phyloP scores from a whole-genome alignment of 164 flowering plant species.

The Warburgia ugandensis region DNA sequence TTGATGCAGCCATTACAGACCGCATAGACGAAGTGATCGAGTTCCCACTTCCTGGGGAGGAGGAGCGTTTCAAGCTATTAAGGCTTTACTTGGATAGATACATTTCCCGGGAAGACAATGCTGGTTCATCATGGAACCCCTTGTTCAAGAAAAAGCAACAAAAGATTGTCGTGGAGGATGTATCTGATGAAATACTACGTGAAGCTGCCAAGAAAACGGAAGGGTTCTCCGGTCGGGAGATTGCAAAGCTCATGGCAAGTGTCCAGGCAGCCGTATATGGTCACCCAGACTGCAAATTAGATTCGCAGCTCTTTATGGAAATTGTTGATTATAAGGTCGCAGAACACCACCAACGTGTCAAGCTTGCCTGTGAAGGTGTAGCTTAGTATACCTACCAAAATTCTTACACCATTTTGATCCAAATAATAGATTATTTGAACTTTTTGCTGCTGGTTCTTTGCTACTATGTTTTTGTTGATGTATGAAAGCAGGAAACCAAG shows the following conservation, averaged over 20 bases:
- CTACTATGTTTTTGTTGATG: no score
- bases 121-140: conserved; percentile 25
- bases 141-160: conserved; percentile 40
- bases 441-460: no score
- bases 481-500: no score
- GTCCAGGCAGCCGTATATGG: conserved; percentile 92
- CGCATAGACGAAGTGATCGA: conserved; percentile 92
- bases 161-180: conserved; percentile 48
- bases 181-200: conserved; percentile 61
- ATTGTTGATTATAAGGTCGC: conserved; percentile 78
- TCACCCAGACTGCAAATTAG: conserved; percentile 69
- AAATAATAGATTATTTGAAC: no score
- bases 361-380: no score
- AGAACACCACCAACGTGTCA: conserved; percentile 67
- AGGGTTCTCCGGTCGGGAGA: conserved; percentile 96
- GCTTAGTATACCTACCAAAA: no score
- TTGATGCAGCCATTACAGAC: conserved; percentile 80
- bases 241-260: conserved; percentile 86
- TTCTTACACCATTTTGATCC: no score
- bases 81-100: conserved; percentile 71
- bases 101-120: conserved; percentile 29
- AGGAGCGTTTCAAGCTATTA: conserved; percentile 71
- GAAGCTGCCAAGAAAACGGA: conserved; percentile 77
- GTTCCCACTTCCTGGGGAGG: conserved; percentile 90
- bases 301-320: conserved; percentile 62